Evolutionary conservation across 2,329 filamentous ascomycete genomes (phyloP).

Genomic region (Knoxdaviesia proteae): DNA sequence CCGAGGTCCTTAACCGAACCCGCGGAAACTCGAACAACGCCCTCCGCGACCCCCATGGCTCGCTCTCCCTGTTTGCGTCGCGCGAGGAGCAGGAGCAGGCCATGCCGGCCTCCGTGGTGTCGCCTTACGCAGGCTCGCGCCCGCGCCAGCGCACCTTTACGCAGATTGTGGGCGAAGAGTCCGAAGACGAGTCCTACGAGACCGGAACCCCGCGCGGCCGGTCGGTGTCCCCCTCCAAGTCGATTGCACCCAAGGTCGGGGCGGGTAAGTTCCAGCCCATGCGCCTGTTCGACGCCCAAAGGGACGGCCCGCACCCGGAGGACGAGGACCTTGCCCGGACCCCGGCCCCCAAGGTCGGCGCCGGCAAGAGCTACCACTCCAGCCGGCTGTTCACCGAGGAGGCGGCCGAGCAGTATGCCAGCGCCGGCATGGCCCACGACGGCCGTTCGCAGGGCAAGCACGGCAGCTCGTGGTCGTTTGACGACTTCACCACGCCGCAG

Average conservation of each 20-base stretch:
- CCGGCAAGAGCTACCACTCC: conserved; percentile 43
- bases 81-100: conserved; percentile 38
- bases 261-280: conserved; percentile 38
- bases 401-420: background rate
- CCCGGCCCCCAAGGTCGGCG: conserved; percentile 19
- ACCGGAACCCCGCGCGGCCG: conserved; percentile 23
- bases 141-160: conserved; percentile 46
- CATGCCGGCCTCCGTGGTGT: conserved; percentile 28
- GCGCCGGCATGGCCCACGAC: conserved; percentile 12
- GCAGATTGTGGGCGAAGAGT: conserved; percentile 43
- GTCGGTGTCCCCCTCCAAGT: conserved; percentile 28
- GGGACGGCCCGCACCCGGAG: conserved; percentile 13
- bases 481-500: conserved; percentile 67
- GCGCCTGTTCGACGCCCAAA: conserved; percentile 36
- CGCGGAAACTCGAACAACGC: conserved; percentile 32
- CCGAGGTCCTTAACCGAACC: conserved; percentile 20
- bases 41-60: conserved; percentile 44
- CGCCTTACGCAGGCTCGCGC: conserved; percentile 36
- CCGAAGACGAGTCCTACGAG: conserved; percentile 24
- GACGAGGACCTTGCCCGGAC: conserved; percentile 18
- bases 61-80: conserved; percentile 53
- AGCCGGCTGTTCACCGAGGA: too few species aligned
- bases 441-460: conserved; percentile 37
- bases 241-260: conserved; percentile 28
- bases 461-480: conserved; percentile 64